These are phyloP conservation scores for Amaranthus hypochondriacus DNA, from an alignment of 148 eudicot species.

Conservation along the genomic window DNA sequence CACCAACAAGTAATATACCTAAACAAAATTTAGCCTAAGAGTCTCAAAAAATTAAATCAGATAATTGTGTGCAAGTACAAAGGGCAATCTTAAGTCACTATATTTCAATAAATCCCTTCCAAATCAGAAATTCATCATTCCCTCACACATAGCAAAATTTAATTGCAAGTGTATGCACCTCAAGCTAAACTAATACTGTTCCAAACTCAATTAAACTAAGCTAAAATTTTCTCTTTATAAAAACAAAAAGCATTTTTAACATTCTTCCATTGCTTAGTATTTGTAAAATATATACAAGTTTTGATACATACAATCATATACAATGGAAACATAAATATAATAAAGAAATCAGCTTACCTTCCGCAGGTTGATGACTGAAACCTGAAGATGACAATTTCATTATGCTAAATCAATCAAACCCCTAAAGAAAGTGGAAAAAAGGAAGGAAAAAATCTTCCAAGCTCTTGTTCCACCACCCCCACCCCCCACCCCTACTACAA, in stretches of 20 bases:
- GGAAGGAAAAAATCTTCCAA: neutral
- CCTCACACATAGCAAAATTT: constrained; percentile 1
- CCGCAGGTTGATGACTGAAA: constrained; percentile 38
- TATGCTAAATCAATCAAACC: constrained; percentile 26
- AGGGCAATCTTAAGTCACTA: neutral
- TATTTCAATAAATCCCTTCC: neutral
- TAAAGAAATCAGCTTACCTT: constrained; percentile 27
- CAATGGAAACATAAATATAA: neutral
- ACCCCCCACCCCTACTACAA: neutral
- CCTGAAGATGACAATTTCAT: constrained; percentile 37
- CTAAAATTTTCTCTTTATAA: neutral
- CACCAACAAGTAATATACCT: neutral
- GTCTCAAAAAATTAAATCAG: neutral
- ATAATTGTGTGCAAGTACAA: neutral
- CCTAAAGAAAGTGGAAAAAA: neutral
- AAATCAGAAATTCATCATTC: neutral
- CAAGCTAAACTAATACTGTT: neutral
- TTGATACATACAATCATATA: neutral
- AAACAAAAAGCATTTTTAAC: neutral
- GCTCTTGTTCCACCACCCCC: neutral
- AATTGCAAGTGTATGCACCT: neutral
- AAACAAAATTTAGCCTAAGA: neutral
- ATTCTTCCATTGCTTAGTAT: neutral
- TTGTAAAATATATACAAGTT: neutral
- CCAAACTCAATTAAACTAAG: neutral